Percentiles rank a stretch among this genome's conserved stretches.
These are phyloP conservation scores for Butyriboletus appendiculatus DNA, from an alignment of 1,284 basidiomycete species.

Conservation along the genomic window DNA sequence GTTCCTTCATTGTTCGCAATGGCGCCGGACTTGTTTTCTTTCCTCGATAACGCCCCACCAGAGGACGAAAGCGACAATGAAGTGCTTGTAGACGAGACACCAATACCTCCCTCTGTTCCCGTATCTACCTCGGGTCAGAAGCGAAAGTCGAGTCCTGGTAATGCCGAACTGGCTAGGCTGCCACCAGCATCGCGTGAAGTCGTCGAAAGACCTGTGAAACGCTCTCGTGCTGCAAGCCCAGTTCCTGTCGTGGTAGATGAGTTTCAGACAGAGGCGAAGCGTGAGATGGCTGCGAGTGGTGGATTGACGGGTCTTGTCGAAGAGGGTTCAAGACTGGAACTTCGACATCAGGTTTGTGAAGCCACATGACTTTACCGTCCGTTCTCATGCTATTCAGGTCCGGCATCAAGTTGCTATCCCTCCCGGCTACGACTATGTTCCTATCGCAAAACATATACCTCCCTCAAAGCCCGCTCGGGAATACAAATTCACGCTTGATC, in stretches of 20 bases:
- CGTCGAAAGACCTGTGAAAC: conserved; percentile 23
- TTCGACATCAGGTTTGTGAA: conserved; percentile 71
- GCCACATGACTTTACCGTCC: not conserved
- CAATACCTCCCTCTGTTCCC: not conserved
- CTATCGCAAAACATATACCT: conserved; percentile 92
- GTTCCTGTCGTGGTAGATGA: conserved; percentile 83
- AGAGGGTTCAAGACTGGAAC: conserved; percentile 67
- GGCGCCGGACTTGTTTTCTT: conserved; percentile 32
- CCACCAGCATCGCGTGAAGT: conserved; percentile 5
- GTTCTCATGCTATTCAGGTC: conserved; percentile 50
- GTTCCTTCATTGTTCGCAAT: conserved; percentile 12
- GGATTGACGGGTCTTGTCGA: conserved; percentile 74
- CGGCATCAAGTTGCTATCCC: conserved; percentile 96
- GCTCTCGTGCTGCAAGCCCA: conserved; percentile 43
- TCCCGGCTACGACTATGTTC: conserved; percentile 87
- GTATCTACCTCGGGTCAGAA: conserved; percentile 15
- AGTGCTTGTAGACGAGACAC: not conserved
- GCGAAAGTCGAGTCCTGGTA: conserved; percentile 22
- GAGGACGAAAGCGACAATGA: conserved; percentile 28
- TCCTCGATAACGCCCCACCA: conserved; percentile 22
- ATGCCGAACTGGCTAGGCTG: not conserved
- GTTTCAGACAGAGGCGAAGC: conserved; percentile 86
- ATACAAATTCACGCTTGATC: conserved; percentile 97
- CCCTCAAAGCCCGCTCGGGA: conserved; percentile 88
- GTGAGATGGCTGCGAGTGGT: conserved; percentile 84